Base-by-base conservation (phyloP, 495 filamentous ascomycete genomes). In the Letharia lupina region DNA sequence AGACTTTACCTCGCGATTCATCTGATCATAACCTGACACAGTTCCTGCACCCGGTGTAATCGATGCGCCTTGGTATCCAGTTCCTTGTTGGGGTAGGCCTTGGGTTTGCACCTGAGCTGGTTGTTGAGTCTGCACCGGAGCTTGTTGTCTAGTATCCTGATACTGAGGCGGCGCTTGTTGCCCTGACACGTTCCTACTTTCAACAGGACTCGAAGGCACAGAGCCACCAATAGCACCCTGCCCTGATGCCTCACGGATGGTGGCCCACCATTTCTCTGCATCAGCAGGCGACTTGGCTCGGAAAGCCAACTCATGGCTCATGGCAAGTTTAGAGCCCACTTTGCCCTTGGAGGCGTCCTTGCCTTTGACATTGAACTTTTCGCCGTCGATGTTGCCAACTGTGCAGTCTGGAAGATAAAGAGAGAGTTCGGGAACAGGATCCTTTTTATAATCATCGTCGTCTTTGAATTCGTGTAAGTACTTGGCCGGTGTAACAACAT, bases 381-480 rank as follows among this genome's bases (percentile, higher is more conserved):
- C 81, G 52, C 87, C 92, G 68, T 81, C 83, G 50, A 91, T 80
- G 7, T 81, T 81, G 64, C 93, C 91, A 65, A 98, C 81, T 35
- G 84, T 77, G 71, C 93, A 95, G 73, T 98, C 95, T 56, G 94
- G 94, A 11, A 98, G 85, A 74, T 91, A 98, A 63, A 98, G 86
- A 33, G 89, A 91, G 12, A 92, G 79, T 74, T 98, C 92, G 0
- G 93, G 95, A 35, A 78, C 75, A 10, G 93, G 92, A 66, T 98
- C 95, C 69, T 83, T 82, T 62, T 82, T 83, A 72, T 90, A 78
- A 73, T 96, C 88, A 75, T 98, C 93, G 73, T 87, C 87, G 71
- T 93, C 91, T 75, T 96, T 96, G 82, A 95, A 98, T 73, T 98
- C 94, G 76, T 98, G 94, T 58, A 98, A 79, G 76, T 88, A 98